Base-by-base conservation (phyloP, 495 filamentous ascomycete genomes). In the Melanomma pulvis-pyrius region DNA sequence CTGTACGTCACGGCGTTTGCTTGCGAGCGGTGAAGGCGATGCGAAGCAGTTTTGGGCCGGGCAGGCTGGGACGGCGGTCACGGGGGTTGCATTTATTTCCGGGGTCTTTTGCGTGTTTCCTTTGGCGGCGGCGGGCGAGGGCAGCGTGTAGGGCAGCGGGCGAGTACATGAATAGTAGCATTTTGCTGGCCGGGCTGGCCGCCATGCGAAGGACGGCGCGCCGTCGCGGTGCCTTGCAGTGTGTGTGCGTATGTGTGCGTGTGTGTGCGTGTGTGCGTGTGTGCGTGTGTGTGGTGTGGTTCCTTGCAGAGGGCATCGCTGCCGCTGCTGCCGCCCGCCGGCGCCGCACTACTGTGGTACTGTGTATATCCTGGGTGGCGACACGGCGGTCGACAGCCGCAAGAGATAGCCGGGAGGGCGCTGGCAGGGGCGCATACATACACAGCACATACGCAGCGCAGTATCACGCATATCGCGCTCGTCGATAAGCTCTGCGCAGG, bases 11-110 rank as follows among this genome's bases (percentile, higher is more conserved):
- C 21, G 3, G 25, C 17, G 44, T 56, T 34, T 54, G 29, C 34
- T 46, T 44, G 9, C 34, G 48, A 36, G 59, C n/a, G n/a, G 59
- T 50, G 12, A 62, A 30, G 0, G 24, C n/a, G 48, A 26, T 44
- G 15, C 29, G 21, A n/a, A 50, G 47, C 26, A 61, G 26, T 50
- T 47, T 30, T 32, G 32, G 60, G n/a, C 22, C 9, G 13, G 1
- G 17, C 24, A 28, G 60, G n/a, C 22, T 19, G 13, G 1, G 17
- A n/a, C 29, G 28, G 21, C 9, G 50, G 28, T 50, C 53, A 25
- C 46, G 15, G 28, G n/a, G 24, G 8, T 22, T 58, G 54, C 36
- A 52, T 41, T 32, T 51, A 24, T 26, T 34, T 59, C 30, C 25
- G 17, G 58, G 26, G 26, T 2, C 15, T 50, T 28, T 46, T 53